Evolutionary conservation across 176 grass and related monocot species (phyloP).

Genomic region (Aegilops tauschii): DNA sequence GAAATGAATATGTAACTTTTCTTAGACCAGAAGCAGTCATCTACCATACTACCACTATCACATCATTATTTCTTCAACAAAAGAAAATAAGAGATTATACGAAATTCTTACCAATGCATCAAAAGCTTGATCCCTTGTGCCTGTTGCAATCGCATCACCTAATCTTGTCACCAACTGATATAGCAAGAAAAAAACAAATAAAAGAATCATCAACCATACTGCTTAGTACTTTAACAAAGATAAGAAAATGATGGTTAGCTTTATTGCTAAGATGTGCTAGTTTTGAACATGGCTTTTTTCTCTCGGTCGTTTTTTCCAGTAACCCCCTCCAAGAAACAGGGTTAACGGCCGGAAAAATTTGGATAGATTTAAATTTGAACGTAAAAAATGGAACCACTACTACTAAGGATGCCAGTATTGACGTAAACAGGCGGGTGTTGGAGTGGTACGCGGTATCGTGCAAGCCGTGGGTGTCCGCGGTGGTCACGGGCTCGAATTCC

Average conservation of each 20-base stretch:
- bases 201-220: background rate
- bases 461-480: background rate
- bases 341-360: too few species aligned
- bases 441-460: background rate
- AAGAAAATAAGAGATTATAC: background rate
- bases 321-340: too few species aligned
- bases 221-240: background rate
- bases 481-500: background rate
- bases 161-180: conserved; percentile 53
- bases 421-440: background rate
- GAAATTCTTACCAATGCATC: conserved; percentile 46
- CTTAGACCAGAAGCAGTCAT: background rate
- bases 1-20: background rate
- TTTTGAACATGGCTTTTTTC: background rate
- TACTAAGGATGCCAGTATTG: background rate
- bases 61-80: background rate
- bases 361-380: background rate
- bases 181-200: background rate
- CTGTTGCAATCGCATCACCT: conserved; percentile 52
- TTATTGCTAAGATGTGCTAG: background rate
- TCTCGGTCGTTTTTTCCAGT: background rate
- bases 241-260: background rate
- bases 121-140: conserved; percentile 51
- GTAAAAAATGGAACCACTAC: background rate
- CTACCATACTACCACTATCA: background rate